These are phyloP conservation scores for Symbiodinium pilosum DNA, from an alignment of 73 alveolate genomes.

Conservation along the genomic window DNA sequence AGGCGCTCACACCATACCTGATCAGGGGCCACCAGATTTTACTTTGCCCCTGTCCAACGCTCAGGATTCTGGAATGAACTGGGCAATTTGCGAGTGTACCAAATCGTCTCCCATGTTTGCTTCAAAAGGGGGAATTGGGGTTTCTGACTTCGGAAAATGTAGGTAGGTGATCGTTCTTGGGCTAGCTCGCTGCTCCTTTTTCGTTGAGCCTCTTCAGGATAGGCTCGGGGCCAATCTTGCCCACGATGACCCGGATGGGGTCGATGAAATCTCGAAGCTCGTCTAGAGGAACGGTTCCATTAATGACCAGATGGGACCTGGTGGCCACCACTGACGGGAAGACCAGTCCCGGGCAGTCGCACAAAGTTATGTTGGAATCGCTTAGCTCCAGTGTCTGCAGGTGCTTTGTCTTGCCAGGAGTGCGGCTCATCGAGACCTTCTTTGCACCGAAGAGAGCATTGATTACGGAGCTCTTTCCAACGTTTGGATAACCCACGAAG, in stretches of 20 bases:
- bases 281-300: conserved; percentile 98
- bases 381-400: conserved; percentile 97
- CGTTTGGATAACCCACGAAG: conserved; percentile 99
- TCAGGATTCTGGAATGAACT: too few species aligned
- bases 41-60: conserved; percentile 88
- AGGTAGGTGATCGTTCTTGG: too few species aligned
- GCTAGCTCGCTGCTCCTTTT: not conserved
- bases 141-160: too few species aligned
- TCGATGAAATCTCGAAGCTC: conserved; percentile 97
- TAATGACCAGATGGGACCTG: conserved; percentile 98
- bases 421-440: conserved; percentile 98
- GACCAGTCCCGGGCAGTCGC: conserved; percentile 99
- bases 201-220: conserved; percentile 95
- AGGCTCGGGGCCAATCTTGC: conserved; percentile 97
- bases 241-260: conserved; percentile 97
- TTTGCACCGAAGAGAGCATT: conserved; percentile 98
- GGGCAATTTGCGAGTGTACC: too few species aligned
- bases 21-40: too few species aligned
- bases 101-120: conserved; percentile 69
- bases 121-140: not conserved
- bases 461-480: conserved; percentile 99
- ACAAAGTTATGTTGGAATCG: conserved; percentile 96
- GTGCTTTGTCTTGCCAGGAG: conserved; percentile 99
- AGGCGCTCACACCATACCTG: conserved; percentile 12
- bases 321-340: conserved; percentile 98